These are phyloP conservation scores for Tothia fuscella DNA, from an alignment of 2,329 filamentous ascomycete species.

Conservation along the genomic window DNA sequence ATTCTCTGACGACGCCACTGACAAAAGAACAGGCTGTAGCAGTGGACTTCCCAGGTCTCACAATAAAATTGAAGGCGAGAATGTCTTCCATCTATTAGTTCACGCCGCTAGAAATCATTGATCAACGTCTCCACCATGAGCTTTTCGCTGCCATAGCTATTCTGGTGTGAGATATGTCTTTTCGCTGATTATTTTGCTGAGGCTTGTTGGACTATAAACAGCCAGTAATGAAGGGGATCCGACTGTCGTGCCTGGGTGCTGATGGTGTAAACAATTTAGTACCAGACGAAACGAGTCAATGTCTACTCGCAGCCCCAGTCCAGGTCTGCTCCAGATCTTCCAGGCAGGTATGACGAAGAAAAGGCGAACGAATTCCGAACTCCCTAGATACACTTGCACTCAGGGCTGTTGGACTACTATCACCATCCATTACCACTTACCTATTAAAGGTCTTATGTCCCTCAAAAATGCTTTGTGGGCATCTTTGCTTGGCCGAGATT, in stretches of 20 bases:
- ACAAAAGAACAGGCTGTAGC: conserved; percentile 52
- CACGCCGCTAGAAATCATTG: conserved; percentile 50
- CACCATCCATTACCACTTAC: too few relatives aligned
- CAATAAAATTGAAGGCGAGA: conserved; percentile 50
- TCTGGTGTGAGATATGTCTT: conserved; percentile 45
- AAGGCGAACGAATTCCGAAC: too few relatives aligned
- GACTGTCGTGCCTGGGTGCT: conserved; percentile 41
- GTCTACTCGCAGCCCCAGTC: conserved; percentile 48
- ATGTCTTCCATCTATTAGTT: conserved; percentile 45
- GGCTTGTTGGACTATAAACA: conserved; percentile 41
- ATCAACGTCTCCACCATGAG: conserved; percentile 49
- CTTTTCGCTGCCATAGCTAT: conserved; percentile 52
- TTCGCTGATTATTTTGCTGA: conserved; percentile 36
- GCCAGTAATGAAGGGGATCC: conserved; percentile 52
- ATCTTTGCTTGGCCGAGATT: too few relatives aligned
- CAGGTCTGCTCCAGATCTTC: too few relatives aligned
- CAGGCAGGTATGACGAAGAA: too few relatives aligned
- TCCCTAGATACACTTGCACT: too few relatives aligned
- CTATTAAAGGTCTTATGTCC: too few relatives aligned
- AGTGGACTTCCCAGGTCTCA: conserved; percentile 48
- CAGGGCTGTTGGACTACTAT: too few relatives aligned
- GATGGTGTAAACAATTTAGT: conserved; percentile 40
- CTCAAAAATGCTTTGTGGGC: too few relatives aligned
- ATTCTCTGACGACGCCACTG: conserved; percentile 53
- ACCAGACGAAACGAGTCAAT: conserved; percentile 46